phyloP scores from a whole-genome alignment of 1,139 yeast species.

The Casaregolazyma suthepensis region DNA sequence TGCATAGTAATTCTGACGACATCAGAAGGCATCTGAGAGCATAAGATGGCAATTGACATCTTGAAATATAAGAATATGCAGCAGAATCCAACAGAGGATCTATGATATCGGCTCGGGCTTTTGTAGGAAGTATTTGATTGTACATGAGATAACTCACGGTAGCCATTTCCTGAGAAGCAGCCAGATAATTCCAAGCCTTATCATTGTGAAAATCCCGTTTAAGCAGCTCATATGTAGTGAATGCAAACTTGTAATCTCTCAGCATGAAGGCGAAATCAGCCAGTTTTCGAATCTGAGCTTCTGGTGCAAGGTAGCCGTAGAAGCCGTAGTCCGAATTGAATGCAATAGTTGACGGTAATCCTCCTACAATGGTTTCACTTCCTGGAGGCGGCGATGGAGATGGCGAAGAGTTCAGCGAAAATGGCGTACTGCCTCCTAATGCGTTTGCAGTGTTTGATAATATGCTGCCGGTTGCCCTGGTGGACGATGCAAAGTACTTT shows the following conservation, averaged over 20 bases:
- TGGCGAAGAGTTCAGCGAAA: constrained; percentile 30
- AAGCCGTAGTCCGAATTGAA: constrained; percentile 45
- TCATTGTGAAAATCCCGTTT: constrained; percentile 74
- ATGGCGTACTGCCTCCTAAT: constrained; percentile 20
- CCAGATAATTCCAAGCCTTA: constrained; percentile 77
- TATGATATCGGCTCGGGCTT: constrained; percentile 52
- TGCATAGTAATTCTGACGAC: constrained; percentile 33
- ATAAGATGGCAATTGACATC: constrained; percentile 58
- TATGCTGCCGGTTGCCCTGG: constrained; percentile 23
- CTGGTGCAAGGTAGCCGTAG: constrained; percentile 59
- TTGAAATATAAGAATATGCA: constrained; percentile 54
- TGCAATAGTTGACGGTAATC: constrained; percentile 12
- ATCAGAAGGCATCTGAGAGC: constrained; percentile 46
- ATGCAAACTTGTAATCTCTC: constrained; percentile 81
- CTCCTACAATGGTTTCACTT: constrained; percentile 10
- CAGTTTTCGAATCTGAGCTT: constrained; percentile 68
- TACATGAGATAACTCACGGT: constrained; percentile 66
- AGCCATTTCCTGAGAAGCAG: constrained; percentile 84
- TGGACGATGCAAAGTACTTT: constrained; percentile 44
- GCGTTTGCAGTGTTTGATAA: constrained; percentile 15
- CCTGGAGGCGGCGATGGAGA: constrained; percentile 14
- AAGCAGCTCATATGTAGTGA: constrained; percentile 74
- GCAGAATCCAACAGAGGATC: constrained; percentile 66
- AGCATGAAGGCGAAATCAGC: constrained; percentile 93
- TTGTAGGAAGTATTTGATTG: constrained; percentile 49